Base-by-base conservation (phyloP, 2,329 filamentous ascomycete genomes). In the Daldinia sp. region DNA sequence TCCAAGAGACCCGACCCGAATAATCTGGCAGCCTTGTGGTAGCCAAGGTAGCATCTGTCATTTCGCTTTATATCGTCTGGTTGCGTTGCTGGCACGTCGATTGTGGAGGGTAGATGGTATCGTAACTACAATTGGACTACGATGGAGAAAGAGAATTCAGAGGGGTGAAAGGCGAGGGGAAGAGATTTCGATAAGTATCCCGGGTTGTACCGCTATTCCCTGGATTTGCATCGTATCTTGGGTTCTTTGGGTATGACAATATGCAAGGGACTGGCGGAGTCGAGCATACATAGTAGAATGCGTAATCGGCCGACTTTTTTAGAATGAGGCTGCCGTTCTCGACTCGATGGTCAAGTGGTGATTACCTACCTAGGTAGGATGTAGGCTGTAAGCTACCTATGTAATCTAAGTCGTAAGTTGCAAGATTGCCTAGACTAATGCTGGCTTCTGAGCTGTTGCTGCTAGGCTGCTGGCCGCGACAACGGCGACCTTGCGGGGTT, bases 221-320 rank as follows among this genome's bases (percentile, higher is more conserved):
- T 63, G 54, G 63, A 56, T 50, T 59, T 51, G 55, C 61, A 60
- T 60, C 51, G 61, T 64, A 59, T 67, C 64, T 70, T 71, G 71
- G 68, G 61, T 64, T 58, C 66, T 63, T 70, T 71, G 71, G 68
- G 72, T 73, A 70, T 70, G 70, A 73, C 72, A 71, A 66, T 68
- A 71, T 73, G 72, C 71, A 73, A 73, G 72, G 72, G 71, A 68
- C 63, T 66, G 64, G 53, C 58, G 55, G 55, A n/a, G n/a, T n/a
- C 45, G 53, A 67, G 50, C 39, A 51, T n/a, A n/a, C n/a, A n/a
- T n/a, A n/a, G n/a, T n/a, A 67, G 60, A 61, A 69, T 65, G 57
- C 64, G 62, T 47, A 64, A 66, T 65, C 67, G 63, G 57, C 65
- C 56, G 59, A 30, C 56, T 64, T 45, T 35, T 45, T 45, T 49